Conservation (phyloP, 2,329 filamentous ascomycete genomes). For the Monilinia fructigena region DNA sequence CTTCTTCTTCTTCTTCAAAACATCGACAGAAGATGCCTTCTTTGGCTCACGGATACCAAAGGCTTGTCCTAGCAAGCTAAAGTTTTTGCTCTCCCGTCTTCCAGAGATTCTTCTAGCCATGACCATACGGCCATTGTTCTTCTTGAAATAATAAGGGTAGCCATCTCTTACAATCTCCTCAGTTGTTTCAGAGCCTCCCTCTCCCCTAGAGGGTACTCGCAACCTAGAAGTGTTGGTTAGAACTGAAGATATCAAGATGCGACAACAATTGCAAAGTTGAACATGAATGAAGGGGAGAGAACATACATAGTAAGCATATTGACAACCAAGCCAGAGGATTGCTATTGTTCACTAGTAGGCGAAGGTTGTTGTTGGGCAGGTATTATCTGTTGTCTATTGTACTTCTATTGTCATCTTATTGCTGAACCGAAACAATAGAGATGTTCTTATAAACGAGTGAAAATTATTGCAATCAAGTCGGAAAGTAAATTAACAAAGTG, state of each 20-base stretch:
- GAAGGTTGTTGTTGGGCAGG: not conserved
- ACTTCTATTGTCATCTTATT: not conserved
- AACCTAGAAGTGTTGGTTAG: slow-evolving; percentile 6
- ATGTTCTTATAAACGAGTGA: not conserved
- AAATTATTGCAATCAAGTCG: not conserved
- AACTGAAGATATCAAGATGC: not conserved
- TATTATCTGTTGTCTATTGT: not conserved
- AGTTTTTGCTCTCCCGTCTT: not conserved
- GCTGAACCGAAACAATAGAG: not conserved
- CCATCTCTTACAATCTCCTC: slow-evolving; percentile 19
- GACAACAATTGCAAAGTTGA: not conserved
- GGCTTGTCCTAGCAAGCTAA: slow-evolving; percentile 17
- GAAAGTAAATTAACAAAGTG: slow-evolving; percentile 3
- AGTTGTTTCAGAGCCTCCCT: not conserved
- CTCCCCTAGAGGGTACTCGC: not conserved
- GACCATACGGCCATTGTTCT: slow-evolving; percentile 3
- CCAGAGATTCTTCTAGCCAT: not conserved
- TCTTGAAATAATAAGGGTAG: not conserved
- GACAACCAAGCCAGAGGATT: not conserved
- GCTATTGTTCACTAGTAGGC: not conserved
- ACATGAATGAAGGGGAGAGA: not conserved
- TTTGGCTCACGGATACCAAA: slow-evolving; percentile 11
- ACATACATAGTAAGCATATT: slow-evolving; percentile 31
- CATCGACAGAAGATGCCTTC: not conserved
- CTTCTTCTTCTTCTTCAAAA: not conserved